Base-by-base conservation (phyloP, 495 filamentous ascomycete species). In the Hypoxylon subgilvum region DNA sequence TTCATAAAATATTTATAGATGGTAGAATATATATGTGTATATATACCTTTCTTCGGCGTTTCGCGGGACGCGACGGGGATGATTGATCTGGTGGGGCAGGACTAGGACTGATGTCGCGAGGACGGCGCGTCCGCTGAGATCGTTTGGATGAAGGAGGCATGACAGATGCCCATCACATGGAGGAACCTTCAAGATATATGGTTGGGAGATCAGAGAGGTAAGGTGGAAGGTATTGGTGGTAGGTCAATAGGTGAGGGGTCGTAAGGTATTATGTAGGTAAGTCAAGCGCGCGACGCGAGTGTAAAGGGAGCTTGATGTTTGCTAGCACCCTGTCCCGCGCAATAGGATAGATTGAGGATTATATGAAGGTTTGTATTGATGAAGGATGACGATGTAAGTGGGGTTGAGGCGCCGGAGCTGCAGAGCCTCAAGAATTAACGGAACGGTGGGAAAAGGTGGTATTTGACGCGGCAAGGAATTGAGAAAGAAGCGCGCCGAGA, bases 1-100 rank as follows among this genome's bases (percentile, higher is more conserved):
- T n/a, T n/a, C n/a, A n/a, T n/a, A n/a, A n/a, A n/a, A n/a, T n/a
- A n/a, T n/a, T n/a, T n/a, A n/a, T n/a, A n/a, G n/a, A n/a, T n/a
- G n/a, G n/a, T n/a, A n/a, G n/a, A n/a, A n/a, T n/a, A n/a, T n/a
- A n/a, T n/a, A n/a, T 43, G 66, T 44, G 61, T 52, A 5, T 18
- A 55, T 52, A 72, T 74, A 88, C 87, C 85, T 88, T 88, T 76
- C 84, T 88, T 76, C 88, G 85, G 70, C 88, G 89, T 70, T 84
- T 86, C 3, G 84, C 81, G 4, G 87, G 87, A 46, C 86, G 85
- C 67, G 82, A 87, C 22, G 88, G 87, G 19, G 88, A 90, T 27
- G 87, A 89, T 40, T 74, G 71, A 16, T 78, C 75, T 18, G 57
- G 64, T 16, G 44, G 41, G 21, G 65, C 43, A 27, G 62, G 63